Percentiles rank a stretch among this genome's conserved stretches.
phyloP scores from a whole-genome alignment of 2,329 filamentous ascomycete genomes.

The Simplicillium aogashimaense region DNA sequence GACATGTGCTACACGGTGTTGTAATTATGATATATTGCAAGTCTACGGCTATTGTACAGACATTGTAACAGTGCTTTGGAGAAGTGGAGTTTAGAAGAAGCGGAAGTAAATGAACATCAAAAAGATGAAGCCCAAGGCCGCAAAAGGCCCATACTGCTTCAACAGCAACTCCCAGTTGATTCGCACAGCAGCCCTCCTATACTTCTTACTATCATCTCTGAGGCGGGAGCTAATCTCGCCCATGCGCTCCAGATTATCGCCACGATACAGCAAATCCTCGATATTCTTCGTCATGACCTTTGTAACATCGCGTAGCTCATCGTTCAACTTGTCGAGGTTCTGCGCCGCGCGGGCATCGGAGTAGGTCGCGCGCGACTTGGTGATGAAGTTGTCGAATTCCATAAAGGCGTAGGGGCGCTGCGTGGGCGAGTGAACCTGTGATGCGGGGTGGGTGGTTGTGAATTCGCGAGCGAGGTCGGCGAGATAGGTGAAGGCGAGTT shows the following conservation, averaged over 20 bases:
- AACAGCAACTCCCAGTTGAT: constrained; percentile 97
- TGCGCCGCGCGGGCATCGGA: constrained; percentile 83
- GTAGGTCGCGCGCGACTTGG: constrained; percentile 86
- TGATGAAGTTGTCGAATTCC: constrained; percentile 96
- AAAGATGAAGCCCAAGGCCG: constrained; percentile 69
- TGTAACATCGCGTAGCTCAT: constrained; percentile 94
- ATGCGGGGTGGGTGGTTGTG: constrained; percentile 66
- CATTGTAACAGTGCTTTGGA: too few species aligned
- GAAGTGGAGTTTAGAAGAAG: constrained; percentile 67
- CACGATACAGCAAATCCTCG: constrained; percentile 89
- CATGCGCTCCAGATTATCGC: constrained; percentile 93
- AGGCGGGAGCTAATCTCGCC: constrained; percentile 83
- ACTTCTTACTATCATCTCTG: constrained; percentile 89
- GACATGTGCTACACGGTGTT: too few species aligned
- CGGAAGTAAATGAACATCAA: constrained; percentile 85
- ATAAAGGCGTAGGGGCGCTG: constrained; percentile 93
- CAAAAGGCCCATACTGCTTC: constrained; percentile 95
- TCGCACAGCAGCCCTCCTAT: constrained; percentile 79
- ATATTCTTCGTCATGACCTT: constrained; percentile 99
- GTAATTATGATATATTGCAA: too few species aligned
- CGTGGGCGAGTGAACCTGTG: constrained; percentile 62
- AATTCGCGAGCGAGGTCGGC: constrained; percentile 88
- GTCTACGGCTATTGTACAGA: too few species aligned
- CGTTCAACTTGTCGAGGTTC: constrained; percentile 91
- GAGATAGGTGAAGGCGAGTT: constrained; percentile 97